These are phyloP conservation scores for Leptomonas pyrrhocoris DNA, from an alignment of 208 protist genomes.

Conservation along the genomic window DNA sequence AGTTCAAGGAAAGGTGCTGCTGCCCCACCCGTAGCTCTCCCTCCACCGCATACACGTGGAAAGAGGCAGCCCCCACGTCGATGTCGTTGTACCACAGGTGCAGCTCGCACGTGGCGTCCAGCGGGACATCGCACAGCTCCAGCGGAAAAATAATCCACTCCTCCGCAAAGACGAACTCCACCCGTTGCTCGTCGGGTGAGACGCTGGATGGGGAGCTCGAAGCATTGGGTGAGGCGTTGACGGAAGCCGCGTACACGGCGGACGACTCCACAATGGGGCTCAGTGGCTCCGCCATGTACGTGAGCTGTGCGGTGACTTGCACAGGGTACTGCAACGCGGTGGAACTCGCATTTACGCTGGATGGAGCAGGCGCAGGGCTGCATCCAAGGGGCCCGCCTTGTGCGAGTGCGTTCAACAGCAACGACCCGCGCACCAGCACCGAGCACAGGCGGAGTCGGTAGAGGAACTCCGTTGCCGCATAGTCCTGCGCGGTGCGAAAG, in stretches of 20 bases:
- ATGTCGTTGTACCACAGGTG: slow-evolving; percentile 23
- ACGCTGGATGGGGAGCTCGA: neutral
- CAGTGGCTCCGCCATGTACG: slow-evolving; percentile 58
- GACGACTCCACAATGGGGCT: slow-evolving; percentile 61
- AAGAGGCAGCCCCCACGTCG: slow-evolving; percentile 19
- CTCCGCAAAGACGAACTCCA: slow-evolving; percentile 16
- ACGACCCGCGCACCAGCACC: slow-evolving; percentile 10
- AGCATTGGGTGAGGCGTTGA: neutral
- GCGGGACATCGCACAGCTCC: slow-evolving; percentile 79
- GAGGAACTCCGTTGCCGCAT: slow-evolving; percentile 30
- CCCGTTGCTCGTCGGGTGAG: neutral
- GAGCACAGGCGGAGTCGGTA: slow-evolving; percentile 31
- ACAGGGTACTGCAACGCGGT: slow-evolving; percentile 20
- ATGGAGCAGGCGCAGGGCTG: too few relatives aligned
- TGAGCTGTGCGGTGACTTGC: slow-evolving; percentile 58
- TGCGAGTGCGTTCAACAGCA: neutral
- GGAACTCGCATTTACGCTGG: neutral
- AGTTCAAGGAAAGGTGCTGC: slow-evolving; percentile 32
- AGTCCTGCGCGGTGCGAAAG: slow-evolving; percentile 36
- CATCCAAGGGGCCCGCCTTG: too few relatives aligned
- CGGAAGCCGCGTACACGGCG: slow-evolving; percentile 26
- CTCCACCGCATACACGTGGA: slow-evolving; percentile 37
- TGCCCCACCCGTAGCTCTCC: slow-evolving; percentile 64
- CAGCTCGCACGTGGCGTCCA: slow-evolving; percentile 58
- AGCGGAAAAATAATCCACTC: slow-evolving; percentile 82